phyloP scores from a whole-genome alignment of 2,329 filamentous ascomycete species.

The Trichoderma arundinaceum region DNA sequence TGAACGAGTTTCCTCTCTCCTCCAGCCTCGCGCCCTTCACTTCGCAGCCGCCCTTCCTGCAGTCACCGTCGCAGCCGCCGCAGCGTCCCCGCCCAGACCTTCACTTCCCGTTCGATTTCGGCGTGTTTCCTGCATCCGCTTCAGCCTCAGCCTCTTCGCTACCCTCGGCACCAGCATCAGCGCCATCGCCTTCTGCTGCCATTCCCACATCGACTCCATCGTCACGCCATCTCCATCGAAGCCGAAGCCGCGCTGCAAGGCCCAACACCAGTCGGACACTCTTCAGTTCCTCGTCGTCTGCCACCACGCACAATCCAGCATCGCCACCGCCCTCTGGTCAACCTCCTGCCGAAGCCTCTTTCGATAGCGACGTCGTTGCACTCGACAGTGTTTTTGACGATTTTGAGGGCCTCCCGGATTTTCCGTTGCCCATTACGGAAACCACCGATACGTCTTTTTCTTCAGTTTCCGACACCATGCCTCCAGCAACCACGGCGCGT shows the following conservation, averaged over 20 bases:
- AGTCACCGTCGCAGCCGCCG: slow-evolving; percentile 1
- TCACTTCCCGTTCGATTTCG: neutral
- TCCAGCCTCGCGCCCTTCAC: neutral
- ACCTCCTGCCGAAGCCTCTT: neutral
- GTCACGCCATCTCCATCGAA: neutral
- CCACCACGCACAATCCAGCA: neutral
- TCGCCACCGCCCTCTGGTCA: slow-evolving; percentile 7
- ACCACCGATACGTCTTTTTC: slow-evolving; percentile 40
- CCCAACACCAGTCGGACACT: neutral
- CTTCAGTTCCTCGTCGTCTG: neutral
- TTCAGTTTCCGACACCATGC: slow-evolving; percentile 40
- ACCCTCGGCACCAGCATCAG: neutral
- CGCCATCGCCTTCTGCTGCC: neutral
- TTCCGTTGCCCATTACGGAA: slow-evolving; percentile 34
- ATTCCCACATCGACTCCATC: neutral
- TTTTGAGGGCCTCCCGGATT: slow-evolving; percentile 24
- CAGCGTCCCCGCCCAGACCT: neutral
- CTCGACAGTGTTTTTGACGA: slow-evolving; percentile 42
- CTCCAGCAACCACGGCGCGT: slow-evolving; percentile 29
- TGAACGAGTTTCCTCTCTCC: neutral
- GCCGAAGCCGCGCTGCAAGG: neutral
- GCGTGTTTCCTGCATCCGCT: neutral
- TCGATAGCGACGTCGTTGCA: slow-evolving; percentile 3
- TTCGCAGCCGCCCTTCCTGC: slow-evolving; percentile 8
- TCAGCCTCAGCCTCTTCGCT: neutral